Evolutionary conservation across 2,329 filamentous ascomycete genomes (phyloP).

Genomic region (Stemphylium lycopersici): DNA sequence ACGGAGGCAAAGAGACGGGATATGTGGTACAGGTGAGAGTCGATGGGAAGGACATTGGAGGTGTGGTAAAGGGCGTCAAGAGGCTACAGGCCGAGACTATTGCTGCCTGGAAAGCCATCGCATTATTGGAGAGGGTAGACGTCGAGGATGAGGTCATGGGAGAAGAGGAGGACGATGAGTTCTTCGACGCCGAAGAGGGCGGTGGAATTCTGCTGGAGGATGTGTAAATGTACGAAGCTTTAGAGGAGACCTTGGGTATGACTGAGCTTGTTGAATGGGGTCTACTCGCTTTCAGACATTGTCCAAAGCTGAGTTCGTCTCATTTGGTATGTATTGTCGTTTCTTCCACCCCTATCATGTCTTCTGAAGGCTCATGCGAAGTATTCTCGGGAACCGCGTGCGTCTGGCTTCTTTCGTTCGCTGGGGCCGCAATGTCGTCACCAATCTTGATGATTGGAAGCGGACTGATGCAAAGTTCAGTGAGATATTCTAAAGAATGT

Average conservation of each 20-base stretch:
- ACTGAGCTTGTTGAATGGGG: too few species aligned
- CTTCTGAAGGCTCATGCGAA: too few species aligned
- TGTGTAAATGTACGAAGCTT: not conserved
- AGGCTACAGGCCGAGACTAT: conserved; percentile 49
- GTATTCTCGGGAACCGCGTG: too few species aligned
- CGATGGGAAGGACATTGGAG: conserved; percentile 42
- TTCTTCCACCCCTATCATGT: too few species aligned
- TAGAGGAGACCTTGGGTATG: not conserved
- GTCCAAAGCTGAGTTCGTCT: too few species aligned
- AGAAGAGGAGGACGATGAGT: conserved; percentile 22
- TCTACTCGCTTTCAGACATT: not conserved
- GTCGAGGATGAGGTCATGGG: conserved; percentile 1
- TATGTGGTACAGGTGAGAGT: conserved; percentile 46
- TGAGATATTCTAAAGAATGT: too few species aligned
- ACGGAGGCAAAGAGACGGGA: not conserved
- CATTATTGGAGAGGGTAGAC: conserved; percentile 25
- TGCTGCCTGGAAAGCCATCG: conserved; percentile 43
- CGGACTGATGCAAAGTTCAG: too few species aligned
- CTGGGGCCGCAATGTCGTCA: too few species aligned
- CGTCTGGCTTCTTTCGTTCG: too few species aligned
- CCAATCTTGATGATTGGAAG: too few species aligned
- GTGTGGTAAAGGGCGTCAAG: conserved; percentile 39
- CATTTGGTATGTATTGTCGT: too few species aligned
- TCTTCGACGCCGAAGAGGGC: conserved; percentile 25
- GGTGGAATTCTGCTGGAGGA: conserved; percentile 13